Evolutionary conservation across 305 asterid species (phyloP), one percentile per base, ranked within the genome.

Genomic region (Fraxinus latifolia): DNA sequence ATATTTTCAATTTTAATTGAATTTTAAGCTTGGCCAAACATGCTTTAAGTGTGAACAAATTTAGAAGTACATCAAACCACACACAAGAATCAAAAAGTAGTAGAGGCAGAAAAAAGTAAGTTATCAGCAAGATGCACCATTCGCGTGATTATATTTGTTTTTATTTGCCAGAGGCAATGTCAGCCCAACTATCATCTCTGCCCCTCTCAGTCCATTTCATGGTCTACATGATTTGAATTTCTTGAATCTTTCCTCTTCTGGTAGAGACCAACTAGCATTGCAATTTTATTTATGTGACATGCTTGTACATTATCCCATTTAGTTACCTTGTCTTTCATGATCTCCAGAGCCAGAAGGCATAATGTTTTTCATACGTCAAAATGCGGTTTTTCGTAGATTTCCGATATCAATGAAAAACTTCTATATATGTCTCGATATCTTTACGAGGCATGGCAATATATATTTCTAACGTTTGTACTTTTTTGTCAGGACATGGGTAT

Each of bases 401-500:
- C 62, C 60, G 42, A 55, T 50, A 53, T 83, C 60, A 39, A 83
- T 0, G 7, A 78, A 78, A 53, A 76, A 23, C 27, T 74, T 73
- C 29, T 42, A 11, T 36, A 23, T 70, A 42, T 39, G 29, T 60
- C 42, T 77, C 25, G 7, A 27, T 74, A 55, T 67, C 72, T 81
- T 79, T 84, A 25, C 79, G 5, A 31, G 76, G 42, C 42, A 31
- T n/a, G 29, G 36, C 25, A 17, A 50, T 81, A 50, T 79, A 19
- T 50, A 34, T 77, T 82, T 76, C 23, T 84, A 82, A 55, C 60
- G 29, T 83, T 36, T 77, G 70, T 84, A 31, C 9, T 62, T 55
- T 76, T 80, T 84, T 81, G 76, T 77, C 92, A 95, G 98, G 98
- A 95, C 87, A 90, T 94, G 98, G 95, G 93, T 76, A 90, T 96